Evolutionary conservation across 2,329 filamentous ascomycete genomes (phyloP), one percentile per base, ranked within the genome.

Genomic region (Dactylellina cionopaga): DNA sequence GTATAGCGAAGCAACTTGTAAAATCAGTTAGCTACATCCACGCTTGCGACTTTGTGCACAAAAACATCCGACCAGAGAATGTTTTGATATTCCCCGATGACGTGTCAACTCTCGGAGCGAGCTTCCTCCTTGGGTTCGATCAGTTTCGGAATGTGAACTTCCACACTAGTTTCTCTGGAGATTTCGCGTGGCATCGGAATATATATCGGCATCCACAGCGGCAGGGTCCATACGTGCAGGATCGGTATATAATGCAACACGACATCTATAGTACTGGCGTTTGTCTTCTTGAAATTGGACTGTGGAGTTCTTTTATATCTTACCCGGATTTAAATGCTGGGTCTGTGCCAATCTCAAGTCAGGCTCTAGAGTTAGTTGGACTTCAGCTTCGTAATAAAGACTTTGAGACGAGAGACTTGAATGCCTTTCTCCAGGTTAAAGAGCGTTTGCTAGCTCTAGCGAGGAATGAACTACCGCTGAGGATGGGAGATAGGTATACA

Each of bases 231-330:
- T 70, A 74, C 1, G 78, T 80, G 0, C 76, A 80, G 24, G 79
- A 82, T 0, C 60, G 74, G 0, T 86, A 84, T 71, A 77, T 74
- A 1, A 86, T 86, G 82, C 82, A 84, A 56, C 85, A 87, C 75
- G 84, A 87, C 66, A 83, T 87, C 9, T 87, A 87, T 76, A 85
- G 84, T 59, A 80, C 87, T 0, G 85, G 85, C 0, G 83, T 86
- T 0, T 84, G 82, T 54, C 79, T 87, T 0, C 77, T 87, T 0
- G 85, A 87, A 75, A 81, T 87, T 24, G 84, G 84, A 0, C 71
- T 86, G 0, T 85, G 83, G 83, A 25, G 35, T 19, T 59, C 46
- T 5, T 41, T 69, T 9, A 52, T 52, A 27, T 37, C 11, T 7
- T 69, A 29, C n/a, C 43, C 19, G 52, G 43, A 39, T 15, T 64